phyloP scores from a whole-genome alignment of 1,284 basidiomycete species.

The Meira nashicola region DNA sequence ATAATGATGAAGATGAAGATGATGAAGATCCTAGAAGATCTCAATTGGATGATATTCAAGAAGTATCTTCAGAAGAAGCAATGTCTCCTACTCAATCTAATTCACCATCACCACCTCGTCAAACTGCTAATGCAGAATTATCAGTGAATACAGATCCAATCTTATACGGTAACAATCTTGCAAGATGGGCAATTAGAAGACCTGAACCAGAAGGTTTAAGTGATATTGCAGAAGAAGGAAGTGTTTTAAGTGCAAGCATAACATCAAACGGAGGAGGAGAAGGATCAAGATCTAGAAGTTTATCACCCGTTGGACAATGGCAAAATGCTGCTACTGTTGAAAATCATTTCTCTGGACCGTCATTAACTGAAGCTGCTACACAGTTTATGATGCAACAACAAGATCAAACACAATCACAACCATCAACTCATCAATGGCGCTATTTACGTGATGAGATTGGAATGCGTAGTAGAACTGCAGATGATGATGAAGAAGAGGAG shows the following conservation, averaged over 20 bases:
- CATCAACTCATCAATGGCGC: neutral
- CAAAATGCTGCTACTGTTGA: neutral
- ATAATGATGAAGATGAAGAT: neutral
- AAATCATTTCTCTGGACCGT: neutral
- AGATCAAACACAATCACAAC: neutral
- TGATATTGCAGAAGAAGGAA: constrained; percentile 42
- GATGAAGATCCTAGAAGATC: neutral
- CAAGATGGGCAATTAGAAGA: constrained; percentile 21
- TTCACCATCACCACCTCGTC: neutral
- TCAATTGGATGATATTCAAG: neutral
- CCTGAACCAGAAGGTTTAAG: constrained; percentile 30
- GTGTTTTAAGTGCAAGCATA: constrained; percentile 13
- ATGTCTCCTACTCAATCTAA: constrained; percentile 5
- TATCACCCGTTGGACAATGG: constrained; percentile 1
- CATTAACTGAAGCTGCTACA: constrained; percentile 14
- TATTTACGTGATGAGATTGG: too few relatives aligned
- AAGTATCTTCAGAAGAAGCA: constrained; percentile 5
- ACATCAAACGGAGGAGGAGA: constrained; percentile 5
- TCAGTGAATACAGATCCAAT: constrained; percentile 6
- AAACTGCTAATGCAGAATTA: too few relatives aligned
- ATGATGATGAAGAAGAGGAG: constrained; percentile 5
- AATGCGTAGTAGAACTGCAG: neutral
- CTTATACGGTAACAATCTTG: constrained; percentile 26
- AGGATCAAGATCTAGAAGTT: neutral
- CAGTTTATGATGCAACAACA: constrained; percentile 7